phyloP scores from a whole-genome alignment of 768 basidiomycete genomes.

The Infundibulicybe gibba region DNA sequence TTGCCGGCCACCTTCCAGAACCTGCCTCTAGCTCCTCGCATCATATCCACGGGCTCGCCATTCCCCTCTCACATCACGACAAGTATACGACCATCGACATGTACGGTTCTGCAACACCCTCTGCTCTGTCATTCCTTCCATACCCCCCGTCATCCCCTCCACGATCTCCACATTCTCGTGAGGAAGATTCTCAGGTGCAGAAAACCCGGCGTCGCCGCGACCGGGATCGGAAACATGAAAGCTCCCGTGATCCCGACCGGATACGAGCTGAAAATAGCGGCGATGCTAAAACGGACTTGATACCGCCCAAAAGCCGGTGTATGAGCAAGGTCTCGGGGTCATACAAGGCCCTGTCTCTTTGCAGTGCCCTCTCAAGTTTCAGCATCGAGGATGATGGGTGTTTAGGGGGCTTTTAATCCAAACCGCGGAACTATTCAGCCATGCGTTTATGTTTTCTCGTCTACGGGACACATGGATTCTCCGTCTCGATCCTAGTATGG shows the following conservation, averaged over 20 bases:
- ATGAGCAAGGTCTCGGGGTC: slow-evolving; percentile 12
- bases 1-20: slow-evolving; percentile 31
- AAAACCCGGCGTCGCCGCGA: slow-evolving; percentile 16
- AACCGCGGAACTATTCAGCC: not conserved
- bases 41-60: slow-evolving; percentile 23
- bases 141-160: slow-evolving; percentile 25
- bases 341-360: slow-evolving; percentile 10
- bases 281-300: slow-evolving; percentile 8
- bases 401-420: slow-evolving; percentile 36
- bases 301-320: slow-evolving; percentile 11
- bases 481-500: not conserved
- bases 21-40: slow-evolving; percentile 11
- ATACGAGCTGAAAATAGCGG: slow-evolving; percentile 23
- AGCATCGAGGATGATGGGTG: slow-evolving; percentile 34
- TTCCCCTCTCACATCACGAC: slow-evolving; percentile 11
- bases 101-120: slow-evolving; percentile 10
- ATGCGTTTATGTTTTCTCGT: not conserved
- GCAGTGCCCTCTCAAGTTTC: slow-evolving; percentile 18
- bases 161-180: slow-evolving; percentile 8
- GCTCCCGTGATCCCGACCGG: slow-evolving; percentile 32
- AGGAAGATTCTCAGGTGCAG: slow-evolving; percentile 8
- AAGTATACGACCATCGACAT: slow-evolving; percentile 10
- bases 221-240: slow-evolving; percentile 30
- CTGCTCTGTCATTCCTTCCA: slow-evolving; percentile 33
- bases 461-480: too few species aligned